Conservation (phyloP, 352 stramenopile genomes). For the Phytophthora kernoviae region DNA sequence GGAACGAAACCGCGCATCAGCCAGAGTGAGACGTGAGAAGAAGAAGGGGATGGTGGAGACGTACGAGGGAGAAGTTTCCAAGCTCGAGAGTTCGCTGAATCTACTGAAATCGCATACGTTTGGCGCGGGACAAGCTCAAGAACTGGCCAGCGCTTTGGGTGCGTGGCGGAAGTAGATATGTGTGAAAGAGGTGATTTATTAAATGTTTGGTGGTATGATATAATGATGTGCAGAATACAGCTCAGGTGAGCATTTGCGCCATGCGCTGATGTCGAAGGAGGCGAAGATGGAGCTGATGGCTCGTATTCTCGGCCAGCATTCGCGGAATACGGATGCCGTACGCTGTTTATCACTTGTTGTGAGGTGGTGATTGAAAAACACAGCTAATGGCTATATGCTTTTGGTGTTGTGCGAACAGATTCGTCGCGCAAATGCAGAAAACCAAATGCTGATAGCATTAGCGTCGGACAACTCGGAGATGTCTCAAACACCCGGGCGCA, state of each 20-base stretch:
- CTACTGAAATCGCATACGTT: conserved; percentile 81
- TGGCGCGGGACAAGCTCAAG: conserved; percentile 63
- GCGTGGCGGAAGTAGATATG: conserved; percentile 17
- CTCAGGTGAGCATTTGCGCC: conserved; percentile 76
- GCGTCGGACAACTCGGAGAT: conserved; percentile 67
- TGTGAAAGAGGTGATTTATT: background rate
- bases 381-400: conserved; percentile 5
- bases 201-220: background rate
- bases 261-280: conserved; percentile 86
- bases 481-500: conserved; percentile 50
- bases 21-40: conserved; percentile 82
- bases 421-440: conserved; percentile 80
- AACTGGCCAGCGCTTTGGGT: conserved; percentile 77
- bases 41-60: conserved; percentile 90
- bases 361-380: background rate
- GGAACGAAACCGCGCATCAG: conserved; percentile 82
- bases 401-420: conserved; percentile 48
- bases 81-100: conserved; percentile 85
- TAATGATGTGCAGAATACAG: conserved; percentile 57
- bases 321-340: conserved; percentile 75
- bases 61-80: conserved; percentile 86
- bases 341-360: conserved; percentile 2
- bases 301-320: conserved; percentile 80
- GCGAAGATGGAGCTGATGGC: conserved; percentile 83
- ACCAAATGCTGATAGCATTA: conserved; percentile 74